Percentiles rank a stretch among this genome's conserved stretches.
phyloP scores from a whole-genome alignment of 805 yeast genomes.

The Nakazawaea wickerhamii region DNA sequence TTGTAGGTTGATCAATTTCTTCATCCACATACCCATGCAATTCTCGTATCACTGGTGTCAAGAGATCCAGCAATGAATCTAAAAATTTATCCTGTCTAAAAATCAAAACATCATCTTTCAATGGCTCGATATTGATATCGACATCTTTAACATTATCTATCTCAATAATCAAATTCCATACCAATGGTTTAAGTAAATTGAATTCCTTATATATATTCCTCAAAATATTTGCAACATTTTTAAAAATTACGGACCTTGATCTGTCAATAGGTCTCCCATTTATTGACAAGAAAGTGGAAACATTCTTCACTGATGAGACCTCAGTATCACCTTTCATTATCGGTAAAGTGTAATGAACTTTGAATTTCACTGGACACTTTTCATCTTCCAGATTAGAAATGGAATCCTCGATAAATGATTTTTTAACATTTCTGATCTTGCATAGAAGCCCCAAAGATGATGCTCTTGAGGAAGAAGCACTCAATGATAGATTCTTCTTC shows the following conservation, averaged over 20 bases:
- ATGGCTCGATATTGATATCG: slow-evolving; percentile 42
- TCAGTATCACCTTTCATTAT: slow-evolving; percentile 26
- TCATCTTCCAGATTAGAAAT: neutral
- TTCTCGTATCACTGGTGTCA: slow-evolving; percentile 4
- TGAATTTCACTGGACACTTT: slow-evolving; percentile 8
- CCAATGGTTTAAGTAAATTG: slow-evolving; percentile 23
- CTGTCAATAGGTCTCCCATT: slow-evolving; percentile 28
- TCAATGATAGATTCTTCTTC: slow-evolving; percentile 12
- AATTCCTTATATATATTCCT: slow-evolving; percentile 20
- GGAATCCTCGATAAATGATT: slow-evolving; percentile 16
- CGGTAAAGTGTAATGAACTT: slow-evolving; percentile 26
- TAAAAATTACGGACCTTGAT: slow-evolving; percentile 12
- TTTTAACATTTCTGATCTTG: slow-evolving; percentile 15
- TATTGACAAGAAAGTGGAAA: slow-evolving; percentile 25
- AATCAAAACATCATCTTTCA: slow-evolving; percentile 35
- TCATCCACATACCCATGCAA: slow-evolving; percentile 1
- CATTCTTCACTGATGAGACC: slow-evolving; percentile 18
- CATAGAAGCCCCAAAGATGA: slow-evolving; percentile 16
- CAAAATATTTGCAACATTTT: slow-evolving; percentile 20
- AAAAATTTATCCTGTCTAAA: slow-evolving; percentile 19
- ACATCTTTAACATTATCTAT: slow-evolving; percentile 7
- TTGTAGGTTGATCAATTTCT: neutral
- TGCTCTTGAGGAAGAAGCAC: slow-evolving; percentile 11
- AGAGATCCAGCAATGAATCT: slow-evolving; percentile 12
- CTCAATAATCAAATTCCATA: slow-evolving; percentile 24